Percentiles rank a stretch among this genome's conserved stretches.
Conservation (phyloP, 1,284 basidiomycete genomes). For the Fistulinella cinereoalba region DNA sequence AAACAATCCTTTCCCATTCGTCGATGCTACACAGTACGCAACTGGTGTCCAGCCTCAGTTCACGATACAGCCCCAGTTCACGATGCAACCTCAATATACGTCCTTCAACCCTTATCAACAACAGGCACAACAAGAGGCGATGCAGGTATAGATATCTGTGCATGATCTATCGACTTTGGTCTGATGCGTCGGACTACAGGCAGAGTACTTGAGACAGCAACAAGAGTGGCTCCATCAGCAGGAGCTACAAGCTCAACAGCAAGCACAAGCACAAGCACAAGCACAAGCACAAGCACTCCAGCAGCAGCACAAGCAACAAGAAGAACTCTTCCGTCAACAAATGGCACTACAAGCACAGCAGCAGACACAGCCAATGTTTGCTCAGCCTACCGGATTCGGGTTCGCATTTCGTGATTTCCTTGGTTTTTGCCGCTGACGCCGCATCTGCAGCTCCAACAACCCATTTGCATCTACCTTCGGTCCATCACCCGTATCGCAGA, state of each 20-base stretch:
- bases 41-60: slow-evolving; percentile 68
- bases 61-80: slow-evolving; percentile 68
- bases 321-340: slow-evolving; percentile 68
- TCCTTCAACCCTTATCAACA: slow-evolving; percentile 98
- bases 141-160: too few species aligned
- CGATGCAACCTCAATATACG: slow-evolving; percentile 64
- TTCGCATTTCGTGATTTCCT: slow-evolving; percentile 26
- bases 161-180: too few species aligned
- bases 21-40: slow-evolving; percentile 61
- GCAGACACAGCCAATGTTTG: slow-evolving; percentile 51
- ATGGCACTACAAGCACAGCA: slow-evolving; percentile 56
- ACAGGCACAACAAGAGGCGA: slow-evolving; percentile 84
- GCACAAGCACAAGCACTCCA: slow-evolving; percentile 43
- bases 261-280: slow-evolving; percentile 37
- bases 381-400: slow-evolving; percentile 75
- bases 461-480: slow-evolving; percentile 69
- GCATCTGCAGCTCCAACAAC: slow-evolving; percentile 80
- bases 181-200: slow-evolving; percentile 39
- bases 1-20: slow-evolving; percentile 64
- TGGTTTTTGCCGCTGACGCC: slow-evolving; percentile 3
- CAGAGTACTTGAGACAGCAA: slow-evolving; percentile 72
- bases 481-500: slow-evolving; percentile 38
- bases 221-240: slow-evolving; percentile 55
- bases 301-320: slow-evolving; percentile 58
- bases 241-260: slow-evolving; percentile 43